A percentile compares a stretch with the other conserved stretches of the same genome.
Conservation (phyloP, 495 filamentous ascomycete genomes). For the Lineolata rhizophorae region DNA sequence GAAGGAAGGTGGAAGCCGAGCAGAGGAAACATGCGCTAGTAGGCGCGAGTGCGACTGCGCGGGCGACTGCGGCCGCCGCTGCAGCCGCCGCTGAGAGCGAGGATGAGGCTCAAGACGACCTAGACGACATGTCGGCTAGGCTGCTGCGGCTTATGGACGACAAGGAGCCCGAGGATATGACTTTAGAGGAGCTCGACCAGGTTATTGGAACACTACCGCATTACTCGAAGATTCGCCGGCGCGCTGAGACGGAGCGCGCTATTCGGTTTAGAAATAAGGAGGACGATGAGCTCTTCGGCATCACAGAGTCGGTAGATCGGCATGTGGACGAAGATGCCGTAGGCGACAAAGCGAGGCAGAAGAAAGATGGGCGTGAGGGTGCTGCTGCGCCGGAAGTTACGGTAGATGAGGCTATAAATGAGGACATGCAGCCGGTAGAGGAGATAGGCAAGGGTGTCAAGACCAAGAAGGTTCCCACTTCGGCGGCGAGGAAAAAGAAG, state of each 20-base stretch:
- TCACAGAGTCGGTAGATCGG: no score
- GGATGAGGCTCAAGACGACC: conserved; percentile 16
- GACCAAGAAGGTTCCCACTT: neutral
- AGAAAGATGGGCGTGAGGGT: neutral
- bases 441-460: neutral
- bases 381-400: no score
- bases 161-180: conserved; percentile 23
- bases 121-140: conserved; percentile 14
- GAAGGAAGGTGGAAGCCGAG: conserved; percentile 17
- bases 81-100: conserved; percentile 17
- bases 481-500: conserved; percentile 5
- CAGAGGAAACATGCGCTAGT: no score
- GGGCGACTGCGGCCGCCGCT: no score
- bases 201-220: conserved; percentile 20
- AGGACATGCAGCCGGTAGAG: neutral
- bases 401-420: no score
- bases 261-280: conserved; percentile 51
- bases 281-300: conserved; percentile 64
- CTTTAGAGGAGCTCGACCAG: conserved; percentile 18
- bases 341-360: conserved; percentile 29
- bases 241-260: conserved; percentile 33
- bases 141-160: conserved; percentile 18
- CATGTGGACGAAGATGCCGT: no score
- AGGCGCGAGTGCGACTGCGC: no score
- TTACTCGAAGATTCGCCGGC: conserved; percentile 46